phyloP scores from a whole-genome alignment of 2,329 filamentous ascomycete genomes.

The Arthroderma sp. region DNA sequence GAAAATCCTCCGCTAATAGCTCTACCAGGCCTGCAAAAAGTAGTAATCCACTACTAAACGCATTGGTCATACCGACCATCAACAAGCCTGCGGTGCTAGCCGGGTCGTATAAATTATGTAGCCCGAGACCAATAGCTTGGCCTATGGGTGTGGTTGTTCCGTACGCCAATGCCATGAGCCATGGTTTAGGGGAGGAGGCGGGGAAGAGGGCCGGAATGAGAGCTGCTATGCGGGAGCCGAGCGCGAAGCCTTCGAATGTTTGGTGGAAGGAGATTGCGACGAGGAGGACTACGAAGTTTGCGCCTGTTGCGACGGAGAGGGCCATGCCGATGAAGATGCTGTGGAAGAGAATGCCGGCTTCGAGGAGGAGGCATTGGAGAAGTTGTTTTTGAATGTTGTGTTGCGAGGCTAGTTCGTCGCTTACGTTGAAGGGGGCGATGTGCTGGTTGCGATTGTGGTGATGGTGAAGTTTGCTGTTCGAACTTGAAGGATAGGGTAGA shows the following conservation, averaged over 20 bases:
- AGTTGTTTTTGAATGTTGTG: constrained; percentile 45
- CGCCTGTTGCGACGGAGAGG: constrained; percentile 65
- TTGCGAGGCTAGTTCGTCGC: constrained; percentile 7
- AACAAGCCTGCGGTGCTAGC: constrained; percentile 61
- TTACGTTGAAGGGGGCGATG: constrained; percentile 9
- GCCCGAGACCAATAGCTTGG: constrained; percentile 65
- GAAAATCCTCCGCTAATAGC: constrained; percentile 70
- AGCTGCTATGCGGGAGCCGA: constrained; percentile 72
- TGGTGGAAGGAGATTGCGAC: constrained; percentile 75
- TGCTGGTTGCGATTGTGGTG: constrained; percentile 8
- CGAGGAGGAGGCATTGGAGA: constrained; percentile 65
- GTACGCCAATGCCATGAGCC: constrained; percentile 52
- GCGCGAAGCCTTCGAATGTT: constrained; percentile 75
- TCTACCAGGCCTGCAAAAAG: constrained; percentile 76
- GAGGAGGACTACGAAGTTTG: constrained; percentile 65
- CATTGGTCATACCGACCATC: constrained; percentile 79
- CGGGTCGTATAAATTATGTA: constrained; percentile 71
- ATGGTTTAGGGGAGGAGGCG: constrained; percentile 59
- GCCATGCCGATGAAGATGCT: constrained; percentile 81
- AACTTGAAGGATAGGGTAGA: constrained; percentile 13
- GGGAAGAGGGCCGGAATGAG: constrained; percentile 55
- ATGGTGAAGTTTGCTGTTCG: not conserved
- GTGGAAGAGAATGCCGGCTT: constrained; percentile 75
- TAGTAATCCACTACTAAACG: constrained; percentile 65
- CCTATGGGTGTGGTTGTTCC: constrained; percentile 66